These are phyloP conservation scores for Coniella vitis DNA, from an alignment of 2,329 filamentous ascomycete genomes.

Conservation along the genomic window DNA sequence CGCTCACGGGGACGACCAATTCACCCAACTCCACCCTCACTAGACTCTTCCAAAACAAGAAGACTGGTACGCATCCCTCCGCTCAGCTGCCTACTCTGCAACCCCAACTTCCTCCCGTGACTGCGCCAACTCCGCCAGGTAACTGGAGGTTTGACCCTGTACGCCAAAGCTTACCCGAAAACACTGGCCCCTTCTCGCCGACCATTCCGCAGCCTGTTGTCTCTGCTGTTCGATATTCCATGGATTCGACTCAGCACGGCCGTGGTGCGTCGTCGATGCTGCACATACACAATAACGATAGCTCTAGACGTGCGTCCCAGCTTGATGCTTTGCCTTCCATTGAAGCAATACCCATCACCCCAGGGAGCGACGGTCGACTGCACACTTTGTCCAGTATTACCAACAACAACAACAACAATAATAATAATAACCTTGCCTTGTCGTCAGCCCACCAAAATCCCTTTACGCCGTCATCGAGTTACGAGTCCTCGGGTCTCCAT, in stretches of 20 bases:
- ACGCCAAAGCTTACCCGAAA: constrained; percentile 46
- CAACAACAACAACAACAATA: constrained; percentile 15
- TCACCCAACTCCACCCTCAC: constrained; percentile 79
- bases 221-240: constrained; percentile 40
- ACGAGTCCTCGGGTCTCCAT: constrained; percentile 33
- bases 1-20: constrained; percentile 79
- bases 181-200: constrained; percentile 40
- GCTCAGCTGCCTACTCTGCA: constrained; percentile 9
- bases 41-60: constrained; percentile 64
- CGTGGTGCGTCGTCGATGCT: constrained; percentile 19
- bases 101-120: constrained; percentile 8
- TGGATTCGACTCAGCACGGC: constrained; percentile 25
- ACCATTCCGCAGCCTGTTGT: constrained; percentile 42
- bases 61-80: constrained; percentile 24
- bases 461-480: constrained; percentile 38
- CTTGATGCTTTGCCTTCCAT: constrained; percentile 25
- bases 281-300: constrained; percentile 3
- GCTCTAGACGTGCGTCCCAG: constrained; percentile 19
- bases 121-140: constrained; percentile 40
- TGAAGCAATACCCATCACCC: constrained; percentile 24
- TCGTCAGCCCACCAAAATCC: constrained; percentile 14
- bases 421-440: constrained; percentile 18
- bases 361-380: constrained; percentile 20
- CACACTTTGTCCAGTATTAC: constrained; percentile 21
- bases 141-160: constrained; percentile 57